Percentiles rank a stretch among this genome's conserved stretches.
Evolutionary conservation across 2,329 filamentous ascomycete genomes (phyloP).

Genomic region (Neopestalotiopsis rosae): DNA sequence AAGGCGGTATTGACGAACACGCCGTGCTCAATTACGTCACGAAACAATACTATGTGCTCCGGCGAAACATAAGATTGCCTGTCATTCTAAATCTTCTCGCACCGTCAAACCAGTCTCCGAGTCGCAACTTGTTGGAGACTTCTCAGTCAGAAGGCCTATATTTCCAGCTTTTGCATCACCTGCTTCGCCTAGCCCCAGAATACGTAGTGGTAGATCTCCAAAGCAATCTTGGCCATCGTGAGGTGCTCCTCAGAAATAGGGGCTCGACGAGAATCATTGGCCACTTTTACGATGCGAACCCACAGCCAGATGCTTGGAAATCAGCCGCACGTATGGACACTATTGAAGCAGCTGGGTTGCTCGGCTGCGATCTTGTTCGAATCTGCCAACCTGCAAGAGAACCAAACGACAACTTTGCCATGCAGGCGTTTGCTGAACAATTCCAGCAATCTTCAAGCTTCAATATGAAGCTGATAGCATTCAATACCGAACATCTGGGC

Average conservation of each 20-base stretch:
- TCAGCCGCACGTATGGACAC: not conserved
- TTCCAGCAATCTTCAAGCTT: not conserved
- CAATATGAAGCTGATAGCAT: not conserved
- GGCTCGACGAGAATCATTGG: slow-evolving; percentile 1
- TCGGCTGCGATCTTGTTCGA: slow-evolving; percentile 10
- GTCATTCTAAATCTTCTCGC: not conserved
- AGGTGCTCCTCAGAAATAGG: not conserved
- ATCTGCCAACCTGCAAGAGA: slow-evolving; percentile 7
- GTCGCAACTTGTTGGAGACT: not conserved
- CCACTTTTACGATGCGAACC: slow-evolving; percentile 4
- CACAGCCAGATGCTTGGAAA: slow-evolving; percentile 1
- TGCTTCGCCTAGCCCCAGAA: not conserved
- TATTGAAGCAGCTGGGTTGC: not conserved
- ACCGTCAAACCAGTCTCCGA: not conserved
- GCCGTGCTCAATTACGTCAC: not conserved
- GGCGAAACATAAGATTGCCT: not conserved
- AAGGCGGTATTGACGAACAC: not conserved
- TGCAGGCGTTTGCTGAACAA: not conserved
- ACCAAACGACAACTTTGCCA: not conserved
- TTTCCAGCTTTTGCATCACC: not conserved
- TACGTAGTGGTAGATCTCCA: slow-evolving; percentile 5
- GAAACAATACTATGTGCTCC: slow-evolving; percentile 1
- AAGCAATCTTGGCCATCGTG: no score
- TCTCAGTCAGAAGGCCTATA: not conserved
- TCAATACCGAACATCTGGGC: slow-evolving; percentile 6